Conservation (phyloP, 257 asterid genomes). For the Ehretia macrophylla region DNA sequence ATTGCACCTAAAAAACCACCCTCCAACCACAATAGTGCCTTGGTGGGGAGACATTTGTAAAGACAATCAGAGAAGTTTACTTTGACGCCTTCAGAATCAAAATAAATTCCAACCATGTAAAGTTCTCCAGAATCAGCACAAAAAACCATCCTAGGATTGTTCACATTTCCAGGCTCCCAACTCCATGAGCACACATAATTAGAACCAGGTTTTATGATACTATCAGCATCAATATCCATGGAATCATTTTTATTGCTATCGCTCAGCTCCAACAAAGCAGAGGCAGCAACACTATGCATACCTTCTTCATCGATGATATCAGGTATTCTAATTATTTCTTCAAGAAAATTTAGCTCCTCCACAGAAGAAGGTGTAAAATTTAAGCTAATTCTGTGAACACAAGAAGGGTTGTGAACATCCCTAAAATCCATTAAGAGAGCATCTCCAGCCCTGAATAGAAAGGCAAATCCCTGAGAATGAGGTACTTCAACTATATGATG, state of each 20-base stretch:
- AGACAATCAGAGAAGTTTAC: constrained; percentile 80
- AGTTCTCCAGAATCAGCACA: constrained; percentile 90
- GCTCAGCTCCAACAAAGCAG: constrained; percentile 93
- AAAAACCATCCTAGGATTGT: constrained; percentile 65
- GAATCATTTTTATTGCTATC: constrained; percentile 82
- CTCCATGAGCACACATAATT: constrained; percentile 91
- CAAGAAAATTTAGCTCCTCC: constrained; percentile 56
- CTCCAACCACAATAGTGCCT: constrained; percentile 79
- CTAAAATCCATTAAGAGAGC: constrained; percentile 84
- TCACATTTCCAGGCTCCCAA: constrained; percentile 68
- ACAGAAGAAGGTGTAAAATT: constrained; percentile 46
- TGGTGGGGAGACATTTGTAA: constrained; percentile 66
- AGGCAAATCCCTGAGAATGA: constrained; percentile 64
- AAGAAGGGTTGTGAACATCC: constrained; percentile 56
- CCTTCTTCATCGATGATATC: constrained; percentile 94
- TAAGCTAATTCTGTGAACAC: constrained; percentile 60
- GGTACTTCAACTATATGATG: constrained; percentile 93
- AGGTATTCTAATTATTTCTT: constrained; percentile 51
- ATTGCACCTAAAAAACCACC: constrained; percentile 79
- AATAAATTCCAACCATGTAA: constrained; percentile 58
- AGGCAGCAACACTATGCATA: constrained; percentile 83
- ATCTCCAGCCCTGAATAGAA: constrained; percentile 92
- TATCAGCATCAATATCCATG: constrained; percentile 76
- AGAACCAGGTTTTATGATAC: constrained; percentile 50
- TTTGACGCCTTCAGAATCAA: constrained; percentile 59